Evolutionary conservation across 495 filamentous ascomycete species (phyloP), one percentile per base, ranked within the genome.

Genomic region (Cairneyella variabilis): DNA sequence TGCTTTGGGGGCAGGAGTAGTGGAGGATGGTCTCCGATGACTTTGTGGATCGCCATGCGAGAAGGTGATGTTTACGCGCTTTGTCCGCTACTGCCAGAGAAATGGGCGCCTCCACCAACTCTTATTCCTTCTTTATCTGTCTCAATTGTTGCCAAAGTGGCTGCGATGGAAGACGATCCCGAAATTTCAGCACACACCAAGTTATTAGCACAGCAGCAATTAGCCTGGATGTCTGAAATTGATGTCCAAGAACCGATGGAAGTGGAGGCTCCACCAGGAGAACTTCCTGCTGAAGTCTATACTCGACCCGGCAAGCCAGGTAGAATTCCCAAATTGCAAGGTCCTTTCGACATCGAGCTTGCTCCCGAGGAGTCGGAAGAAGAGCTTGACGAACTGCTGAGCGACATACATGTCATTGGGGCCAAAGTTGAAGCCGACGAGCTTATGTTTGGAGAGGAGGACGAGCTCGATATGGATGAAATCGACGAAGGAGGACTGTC

Each of bases 1-100:
- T 88, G 83, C 61, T 95, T 96, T 68, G 86, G 85, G 0, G 83
- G 83, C 17, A 82, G 71, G 48, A 85, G 83, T 25, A 88, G 91
- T 46, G 82, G 88, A 60, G 85, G 84, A 25, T 96, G 91, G 91
- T 85, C 88, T 6, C 76, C 88, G 12, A 95, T 93, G 89, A 95
- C 91, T 2, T 71, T 96, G 16, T 96, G 90, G 90, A 70, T 95
- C 39, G 90, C 88, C 14, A 96, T 95, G 89, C 76, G 74, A 28
- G 85, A 87, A 22, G 91, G 91, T 3, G 90, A 95, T 60, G 78
- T 96, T 7, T 96, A 96, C 59, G 88, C 89, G 7, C 70, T 96
- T n/a, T 95, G 91, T 65, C 91, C 91, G 9, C 76, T 96, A 3
- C 69, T 96, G 23, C 91, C 91, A 3, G 78, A 77, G 12, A 89